These are phyloP conservation scores for Picochlorum sp. DNA, from an alignment of 139 green algal genomes.

Conservation along the genomic window DNA sequence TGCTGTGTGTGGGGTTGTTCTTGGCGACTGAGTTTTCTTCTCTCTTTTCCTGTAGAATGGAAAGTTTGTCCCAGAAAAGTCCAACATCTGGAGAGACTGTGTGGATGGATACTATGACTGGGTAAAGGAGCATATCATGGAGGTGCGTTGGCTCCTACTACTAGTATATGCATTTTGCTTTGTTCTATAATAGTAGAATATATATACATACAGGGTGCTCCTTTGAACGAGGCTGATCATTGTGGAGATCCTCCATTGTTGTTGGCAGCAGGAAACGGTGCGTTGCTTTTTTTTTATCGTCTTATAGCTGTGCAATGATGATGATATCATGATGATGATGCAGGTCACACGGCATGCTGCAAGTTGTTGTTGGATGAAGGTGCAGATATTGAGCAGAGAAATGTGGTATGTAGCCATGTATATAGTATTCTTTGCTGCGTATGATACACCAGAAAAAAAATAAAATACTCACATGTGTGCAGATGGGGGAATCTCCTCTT, in stretches of 20 bases:
- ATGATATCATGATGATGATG: too few species aligned
- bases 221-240: slow-evolving; percentile 86
- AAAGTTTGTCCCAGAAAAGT: slow-evolving; percentile 89
- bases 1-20: too few species aligned
- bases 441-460: too few species aligned
- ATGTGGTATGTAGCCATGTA: slow-evolving; percentile 36
- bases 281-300: background rate
- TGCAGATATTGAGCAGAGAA: slow-evolving; percentile 83
- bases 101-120: slow-evolving; percentile 92
- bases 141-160: slow-evolving; percentile 36
- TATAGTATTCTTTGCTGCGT: too few species aligned
- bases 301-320: too few species aligned
- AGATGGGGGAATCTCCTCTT: slow-evolving; percentile 80
- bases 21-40: background rate
- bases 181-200: too few species aligned
- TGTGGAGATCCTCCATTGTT: slow-evolving; percentile 88
- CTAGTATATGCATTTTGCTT: too few species aligned
- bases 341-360: slow-evolving; percentile 61
- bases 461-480: too few species aligned
- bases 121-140: slow-evolving; percentile 84
- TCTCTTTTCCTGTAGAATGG: slow-evolving; percentile 49
- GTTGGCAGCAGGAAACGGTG: slow-evolving; percentile 79
- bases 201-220: slow-evolving; percentile 48
- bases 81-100: slow-evolving; percentile 93
- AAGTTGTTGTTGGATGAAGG: slow-evolving; percentile 75